Base-by-base conservation (phyloP, 2,329 filamentous ascomycete genomes). In the Aureobasidium lini region DNA sequence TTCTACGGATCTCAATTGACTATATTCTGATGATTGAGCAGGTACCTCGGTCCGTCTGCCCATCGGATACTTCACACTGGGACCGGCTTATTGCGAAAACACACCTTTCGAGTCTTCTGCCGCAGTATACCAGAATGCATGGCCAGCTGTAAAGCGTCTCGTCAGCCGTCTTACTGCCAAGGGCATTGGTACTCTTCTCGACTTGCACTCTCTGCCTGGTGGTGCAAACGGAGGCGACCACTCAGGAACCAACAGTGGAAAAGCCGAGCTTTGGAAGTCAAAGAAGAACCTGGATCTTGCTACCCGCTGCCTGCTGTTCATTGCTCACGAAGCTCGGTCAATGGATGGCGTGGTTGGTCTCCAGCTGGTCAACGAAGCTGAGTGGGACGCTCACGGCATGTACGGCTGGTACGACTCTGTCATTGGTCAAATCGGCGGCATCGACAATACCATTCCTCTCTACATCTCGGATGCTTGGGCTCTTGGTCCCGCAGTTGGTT, bases 401-500 rank as follows among this genome's bases (percentile, higher is more conserved):
- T 83, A 81, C 64, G 75, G 77, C 18, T 85, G 79, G 76, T 85
- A 85, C 64, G 77, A 81, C 39, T 69, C 75, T 18, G 76, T 79
- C 18, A 73, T 84, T 40, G 66, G 67, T 10, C 75, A 76, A 16
- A 70, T 83, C 28, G 73, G 72, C 3, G 66, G 67, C 6, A 74
- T 84, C 47, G 79, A 84, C 65, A 50, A 71, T 2, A 74, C 67
- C 2, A 71, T 85, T 48, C 81, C 81, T 0, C 69, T 85, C 16
- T 80, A 84, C 64, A 77, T 85, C 62, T 82, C 78, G 6, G 83
- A 85, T 65, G 82, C 73, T 1, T 84, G 82, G 81, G 75, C 84
- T 65, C 68, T 84, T 13, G 62, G 65, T 0, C 69, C 71, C 28
- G 76, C 76, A 2, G 62, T 81, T 28, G 66, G 72, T 8, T 84